Percentiles rank a stretch among this genome's conserved stretches.
phyloP scores from a whole-genome alignment of 306 rosid genomes.

The Lathyrus tuberosus region DNA sequence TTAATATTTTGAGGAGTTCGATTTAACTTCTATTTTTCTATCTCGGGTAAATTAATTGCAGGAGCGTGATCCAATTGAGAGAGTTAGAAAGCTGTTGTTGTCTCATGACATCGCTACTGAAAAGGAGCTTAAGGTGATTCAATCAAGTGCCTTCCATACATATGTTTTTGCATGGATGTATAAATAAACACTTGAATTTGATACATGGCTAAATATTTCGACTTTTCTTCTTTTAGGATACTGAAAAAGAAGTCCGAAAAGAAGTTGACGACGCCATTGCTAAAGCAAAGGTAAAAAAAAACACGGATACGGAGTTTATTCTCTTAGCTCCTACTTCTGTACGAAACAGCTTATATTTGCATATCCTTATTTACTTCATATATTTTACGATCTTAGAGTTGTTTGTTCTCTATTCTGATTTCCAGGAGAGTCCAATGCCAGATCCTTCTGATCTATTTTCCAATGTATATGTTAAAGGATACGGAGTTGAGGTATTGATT shows the following conservation, averaged over 20 bases:
- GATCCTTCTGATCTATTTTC: constrained; percentile 72
- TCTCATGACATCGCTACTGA: constrained; percentile 78
- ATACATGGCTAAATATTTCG: constrained; percentile 24
- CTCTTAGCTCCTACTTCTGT: not conserved
- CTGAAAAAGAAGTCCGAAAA: constrained; percentile 78
- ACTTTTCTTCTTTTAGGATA: constrained; percentile 57
- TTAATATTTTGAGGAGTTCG: constrained; percentile 4
- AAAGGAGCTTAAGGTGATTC: constrained; percentile 84
- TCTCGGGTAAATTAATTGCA: constrained; percentile 43
- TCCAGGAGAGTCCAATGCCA: constrained; percentile 87
- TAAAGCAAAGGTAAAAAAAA: constrained; percentile 77
- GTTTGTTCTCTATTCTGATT: constrained; percentile 37
- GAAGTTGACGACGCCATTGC: constrained; percentile 94
- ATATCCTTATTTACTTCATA: not conserved
- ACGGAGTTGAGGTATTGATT: constrained; percentile 69
- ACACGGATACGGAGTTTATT: constrained; percentile 19
- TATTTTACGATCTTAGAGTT: constrained; percentile 26
- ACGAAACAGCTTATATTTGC: not conserved
- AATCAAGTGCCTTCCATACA: not conserved
- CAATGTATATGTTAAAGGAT: constrained; percentile 69
- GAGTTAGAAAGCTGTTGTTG: constrained; percentile 77
- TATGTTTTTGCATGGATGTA: not conserved
- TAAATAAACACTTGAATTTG: constrained; percentile 5
- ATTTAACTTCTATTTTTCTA: constrained; percentile 1
- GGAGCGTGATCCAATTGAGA: constrained; percentile 99